Conservation (phyloP, 352 stramenopile genomes). For the Globisporangium spinosum region DNA sequence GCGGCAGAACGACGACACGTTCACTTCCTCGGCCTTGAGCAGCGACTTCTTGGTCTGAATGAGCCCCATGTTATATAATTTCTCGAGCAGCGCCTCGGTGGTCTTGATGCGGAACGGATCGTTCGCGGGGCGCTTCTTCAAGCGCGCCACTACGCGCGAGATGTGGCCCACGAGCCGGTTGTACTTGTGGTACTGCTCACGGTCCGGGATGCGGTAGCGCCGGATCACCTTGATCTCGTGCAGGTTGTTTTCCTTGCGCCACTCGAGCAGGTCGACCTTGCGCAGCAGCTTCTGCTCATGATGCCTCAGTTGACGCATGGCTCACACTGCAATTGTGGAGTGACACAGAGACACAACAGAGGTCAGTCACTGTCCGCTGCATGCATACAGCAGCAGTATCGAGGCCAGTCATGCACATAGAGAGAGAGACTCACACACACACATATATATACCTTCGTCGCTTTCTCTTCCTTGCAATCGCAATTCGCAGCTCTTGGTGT, state of each 20-base stretch:
- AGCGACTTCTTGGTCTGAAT: conserved; percentile 96
- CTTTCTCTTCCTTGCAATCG: conserved; percentile 8
- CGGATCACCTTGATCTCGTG: conserved; percentile 97
- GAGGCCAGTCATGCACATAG: not conserved
- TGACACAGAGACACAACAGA: not conserved
- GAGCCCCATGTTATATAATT: conserved; percentile 97
- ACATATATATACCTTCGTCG: not conserved
- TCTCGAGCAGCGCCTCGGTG: conserved; percentile 94
- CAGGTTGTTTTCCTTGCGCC: conserved; percentile 98
- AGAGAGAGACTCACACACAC: not conserved
- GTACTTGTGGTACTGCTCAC: conserved; percentile 99
- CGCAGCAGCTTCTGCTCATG: conserved; percentile 99
- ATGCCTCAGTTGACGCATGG: conserved; percentile 92
- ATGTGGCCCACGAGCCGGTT: conserved; percentile 97
- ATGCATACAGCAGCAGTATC: not conserved
- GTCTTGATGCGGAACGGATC: conserved; percentile 97
- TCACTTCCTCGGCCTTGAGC: conserved; percentile 96
- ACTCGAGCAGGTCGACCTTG: conserved; percentile 99
- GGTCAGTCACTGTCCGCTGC: not conserved
- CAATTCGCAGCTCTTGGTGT: conserved; percentile 6
- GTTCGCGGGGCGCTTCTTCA: conserved; percentile 93
- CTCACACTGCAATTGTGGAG: not conserved
- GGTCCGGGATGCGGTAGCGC: conserved; percentile 97
- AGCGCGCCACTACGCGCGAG: conserved; percentile 90
- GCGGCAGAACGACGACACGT: conserved; percentile 93